phyloP scores from a whole-genome alignment of 1,284 basidiomycete species.

The Cryptococcus sp. region DNA sequence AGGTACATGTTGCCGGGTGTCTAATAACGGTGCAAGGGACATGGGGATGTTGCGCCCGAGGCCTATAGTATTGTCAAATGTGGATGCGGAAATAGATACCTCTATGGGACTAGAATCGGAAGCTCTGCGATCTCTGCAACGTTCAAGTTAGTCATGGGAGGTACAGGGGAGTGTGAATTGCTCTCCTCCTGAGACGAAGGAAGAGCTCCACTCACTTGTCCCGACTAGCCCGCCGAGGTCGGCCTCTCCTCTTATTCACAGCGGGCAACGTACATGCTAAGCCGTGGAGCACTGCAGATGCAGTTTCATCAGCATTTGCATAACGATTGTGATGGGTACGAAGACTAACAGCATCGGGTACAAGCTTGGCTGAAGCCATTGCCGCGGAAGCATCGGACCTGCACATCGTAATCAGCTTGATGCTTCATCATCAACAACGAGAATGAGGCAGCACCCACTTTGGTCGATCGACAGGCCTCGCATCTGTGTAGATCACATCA shows the following conservation, averaged over 20 bases:
- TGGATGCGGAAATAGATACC: not conserved
- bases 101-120: not conserved
- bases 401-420: not conserved
- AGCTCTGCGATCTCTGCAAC: not conserved
- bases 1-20: not conserved
- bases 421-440: not conserved
- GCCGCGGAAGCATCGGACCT: constrained; percentile 33
- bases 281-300: constrained; percentile 20
- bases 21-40: not conserved
- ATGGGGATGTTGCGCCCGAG: not conserved
- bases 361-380: constrained; percentile 21
- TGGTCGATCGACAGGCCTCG: constrained; percentile 33
- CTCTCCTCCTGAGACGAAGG: not conserved
- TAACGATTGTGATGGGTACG: not conserved
- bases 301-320: not conserved
- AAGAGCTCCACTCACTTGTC: constrained; percentile 7
- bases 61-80: constrained; percentile 1
- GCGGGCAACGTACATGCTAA: constrained; percentile 27
- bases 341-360: constrained; percentile 27
- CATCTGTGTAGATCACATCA: constrained; percentile 16
- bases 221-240: constrained; percentile 22
- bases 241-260: constrained; percentile 29
- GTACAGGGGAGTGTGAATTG: not conserved
- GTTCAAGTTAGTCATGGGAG: not conserved
- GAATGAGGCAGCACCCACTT: constrained; percentile 14